Conservation (phyloP, 305 asterid genomes). For the Rubia balearica region DNA sequence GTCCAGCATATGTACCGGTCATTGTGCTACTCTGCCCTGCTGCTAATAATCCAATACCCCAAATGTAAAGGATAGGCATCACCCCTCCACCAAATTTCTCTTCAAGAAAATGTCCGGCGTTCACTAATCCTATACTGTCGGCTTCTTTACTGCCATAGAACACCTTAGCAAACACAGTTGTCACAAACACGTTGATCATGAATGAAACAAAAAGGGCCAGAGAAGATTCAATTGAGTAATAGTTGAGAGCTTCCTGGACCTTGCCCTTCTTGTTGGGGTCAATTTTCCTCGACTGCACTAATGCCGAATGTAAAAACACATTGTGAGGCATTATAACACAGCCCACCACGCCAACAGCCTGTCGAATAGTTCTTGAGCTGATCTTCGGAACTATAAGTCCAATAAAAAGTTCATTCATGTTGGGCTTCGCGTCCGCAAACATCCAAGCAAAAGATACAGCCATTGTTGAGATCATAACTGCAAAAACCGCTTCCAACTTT, state of each 20-base stretch:
- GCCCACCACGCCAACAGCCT: slow-evolving; percentile 96
- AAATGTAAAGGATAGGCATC: slow-evolving; percentile 83
- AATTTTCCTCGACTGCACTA: slow-evolving; percentile 80
- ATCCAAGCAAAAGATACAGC: slow-evolving; percentile 90
- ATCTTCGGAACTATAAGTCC: slow-evolving; percentile 83
- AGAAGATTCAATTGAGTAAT: slow-evolving; percentile 75
- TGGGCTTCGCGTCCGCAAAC: slow-evolving; percentile 89
- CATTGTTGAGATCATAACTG: slow-evolving; percentile 82
- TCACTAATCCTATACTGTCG: slow-evolving; percentile 65
- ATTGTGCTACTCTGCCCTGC: slow-evolving; percentile 98
- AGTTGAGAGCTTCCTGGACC: slow-evolving; percentile 82
- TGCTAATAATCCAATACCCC: slow-evolving; percentile 94
- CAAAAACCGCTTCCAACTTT: slow-evolving; percentile 94
- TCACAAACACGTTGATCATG: slow-evolving; percentile 80
- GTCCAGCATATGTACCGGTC: slow-evolving; percentile 96
- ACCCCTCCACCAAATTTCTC: slow-evolving; percentile 86
- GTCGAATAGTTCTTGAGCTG: slow-evolving; percentile 81
- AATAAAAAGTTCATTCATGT: slow-evolving; percentile 56
- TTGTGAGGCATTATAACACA: slow-evolving; percentile 98
- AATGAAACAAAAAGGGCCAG: slow-evolving; percentile 79
- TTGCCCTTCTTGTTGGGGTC: slow-evolving; percentile 67
- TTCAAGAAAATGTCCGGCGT: slow-evolving; percentile 87
- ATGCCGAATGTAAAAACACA: slow-evolving; percentile 86
- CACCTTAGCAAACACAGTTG: slow-evolving; percentile 89
- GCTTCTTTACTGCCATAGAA: slow-evolving; percentile 78